A percentile compares a stretch with the other conserved stretches of the same genome.
These are phyloP conservation scores for Trichosporon sp. DNA, from an alignment of 1,284 basidiomycete species.

Conservation along the genomic window DNA sequence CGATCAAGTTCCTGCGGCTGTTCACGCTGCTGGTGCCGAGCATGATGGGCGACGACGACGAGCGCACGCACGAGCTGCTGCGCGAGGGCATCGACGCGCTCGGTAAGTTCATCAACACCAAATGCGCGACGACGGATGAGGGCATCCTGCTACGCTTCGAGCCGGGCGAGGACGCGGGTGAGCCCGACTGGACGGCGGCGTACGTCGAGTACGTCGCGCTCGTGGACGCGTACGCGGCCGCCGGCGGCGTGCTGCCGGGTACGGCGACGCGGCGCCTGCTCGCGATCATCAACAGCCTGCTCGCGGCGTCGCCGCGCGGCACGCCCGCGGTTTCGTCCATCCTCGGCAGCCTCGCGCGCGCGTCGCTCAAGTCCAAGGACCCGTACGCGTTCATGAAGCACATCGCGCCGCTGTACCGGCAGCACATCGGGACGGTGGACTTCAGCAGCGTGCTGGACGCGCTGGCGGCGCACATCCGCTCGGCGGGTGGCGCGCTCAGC, in stretches of 20 bases:
- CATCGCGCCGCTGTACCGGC: conserved; percentile 58
- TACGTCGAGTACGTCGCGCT: conserved; percentile 63
- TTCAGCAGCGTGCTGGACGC: conserved; percentile 61
- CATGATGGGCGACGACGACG: conserved; percentile 52
- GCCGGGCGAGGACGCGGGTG: conserved; percentile 49
- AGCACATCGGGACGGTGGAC: conserved; percentile 57
- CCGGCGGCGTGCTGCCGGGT: conserved; percentile 58
- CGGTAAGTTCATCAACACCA: conserved; percentile 36
- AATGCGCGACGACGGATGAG: conserved; percentile 28
- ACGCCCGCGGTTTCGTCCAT: conserved; percentile 27
- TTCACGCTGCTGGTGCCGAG: conserved; percentile 59
- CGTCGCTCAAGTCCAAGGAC: conserved; percentile 50
- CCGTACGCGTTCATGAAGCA: conserved; percentile 58
- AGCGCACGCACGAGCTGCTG: conserved; percentile 55
- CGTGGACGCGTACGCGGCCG: conserved; percentile 57
- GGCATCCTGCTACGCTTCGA: conserved; percentile 52
- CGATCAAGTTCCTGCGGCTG: conserved; percentile 63
- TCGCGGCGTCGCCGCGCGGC: conserved; percentile 20
- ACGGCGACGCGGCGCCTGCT: conserved; percentile 56
- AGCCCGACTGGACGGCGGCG: conserved; percentile 59
- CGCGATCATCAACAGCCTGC: conserved; percentile 61
- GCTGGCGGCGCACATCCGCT: conserved; percentile 54
- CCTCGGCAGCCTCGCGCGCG: conserved; percentile 30
- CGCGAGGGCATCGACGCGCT: conserved; percentile 66
- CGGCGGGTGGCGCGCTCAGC: conserved; percentile 55